Conservation (phyloP, 768 basidiomycete genomes). For the Russula olivacea region DNA sequence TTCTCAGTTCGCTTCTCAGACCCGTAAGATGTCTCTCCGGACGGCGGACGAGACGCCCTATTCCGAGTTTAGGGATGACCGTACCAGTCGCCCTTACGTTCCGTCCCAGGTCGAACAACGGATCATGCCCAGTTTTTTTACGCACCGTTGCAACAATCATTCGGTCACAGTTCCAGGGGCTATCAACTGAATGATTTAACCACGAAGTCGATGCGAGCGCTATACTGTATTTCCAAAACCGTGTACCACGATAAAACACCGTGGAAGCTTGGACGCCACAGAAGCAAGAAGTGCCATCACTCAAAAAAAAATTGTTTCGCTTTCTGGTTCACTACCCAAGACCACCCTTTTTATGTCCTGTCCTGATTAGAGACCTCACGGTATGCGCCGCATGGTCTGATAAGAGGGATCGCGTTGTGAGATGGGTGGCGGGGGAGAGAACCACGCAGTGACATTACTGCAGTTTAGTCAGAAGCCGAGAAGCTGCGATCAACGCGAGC, state of each 20-base stretch:
- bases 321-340: too few species aligned
- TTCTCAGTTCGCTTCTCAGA: not conserved
- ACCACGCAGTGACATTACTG: constrained; percentile 2
- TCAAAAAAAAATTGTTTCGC: not conserved
- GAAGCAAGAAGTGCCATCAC: not conserved
- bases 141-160: not conserved
- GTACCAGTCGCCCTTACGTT: too few species aligned
- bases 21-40: not conserved
- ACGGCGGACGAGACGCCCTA: not conserved
- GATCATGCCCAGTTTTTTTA: not conserved
- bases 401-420: not conserved
- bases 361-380: not conserved
- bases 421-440: not conserved
- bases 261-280: not conserved
- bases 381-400: not conserved
- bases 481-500: constrained; percentile 3
- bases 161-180: not conserved
- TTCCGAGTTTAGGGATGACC: not conserved
- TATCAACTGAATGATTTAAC: not conserved
- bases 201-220: not conserved
- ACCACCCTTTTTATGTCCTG: not conserved
- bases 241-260: not conserved
- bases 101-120: not conserved
- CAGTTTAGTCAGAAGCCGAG: constrained; percentile 1
- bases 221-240: not conserved